phyloP scores from a whole-genome alignment of 1,284 basidiomycete genomes.

The Ustilago xerochloae region DNA sequence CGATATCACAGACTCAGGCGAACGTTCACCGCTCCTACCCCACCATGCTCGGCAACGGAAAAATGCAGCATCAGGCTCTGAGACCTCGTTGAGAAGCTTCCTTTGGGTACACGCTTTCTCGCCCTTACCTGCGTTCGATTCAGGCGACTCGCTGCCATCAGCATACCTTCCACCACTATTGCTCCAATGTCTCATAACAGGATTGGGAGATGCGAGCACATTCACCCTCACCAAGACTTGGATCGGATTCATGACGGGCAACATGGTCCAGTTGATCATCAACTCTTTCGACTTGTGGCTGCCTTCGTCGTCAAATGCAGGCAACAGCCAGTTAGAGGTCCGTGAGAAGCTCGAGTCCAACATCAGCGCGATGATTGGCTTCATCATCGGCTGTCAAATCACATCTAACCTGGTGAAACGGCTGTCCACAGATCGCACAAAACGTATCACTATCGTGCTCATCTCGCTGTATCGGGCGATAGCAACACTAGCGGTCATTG shows the following conservation, averaged over 20 bases:
- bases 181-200: constrained; percentile 45
- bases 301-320: constrained; percentile 25
- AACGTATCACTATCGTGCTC: constrained; percentile 16
- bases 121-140: constrained; percentile 15
- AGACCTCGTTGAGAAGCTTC: background rate
- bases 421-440: constrained; percentile 9
- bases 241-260: constrained; percentile 54
- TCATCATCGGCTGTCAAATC: constrained; percentile 32
- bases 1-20: background rate
- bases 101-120: constrained; percentile 14
- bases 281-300: constrained; percentile 28
- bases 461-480: constrained; percentile 19
- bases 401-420: constrained; percentile 24
- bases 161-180: constrained; percentile 30
- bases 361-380: constrained; percentile 26
- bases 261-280: constrained; percentile 46
- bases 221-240: constrained; percentile 35
- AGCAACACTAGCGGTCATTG: constrained; percentile 22
- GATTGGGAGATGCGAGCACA: constrained; percentile 35
- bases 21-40: constrained; percentile 13
- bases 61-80: background rate
- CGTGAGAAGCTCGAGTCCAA: constrained; percentile 21
- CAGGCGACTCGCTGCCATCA: constrained; percentile 8
- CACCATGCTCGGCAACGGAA: background rate
- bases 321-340: background rate